These are phyloP conservation scores for Sugiyamaella grinbergsii DNA, from an alignment of 1,139 yeast species.

Conservation along the genomic window DNA sequence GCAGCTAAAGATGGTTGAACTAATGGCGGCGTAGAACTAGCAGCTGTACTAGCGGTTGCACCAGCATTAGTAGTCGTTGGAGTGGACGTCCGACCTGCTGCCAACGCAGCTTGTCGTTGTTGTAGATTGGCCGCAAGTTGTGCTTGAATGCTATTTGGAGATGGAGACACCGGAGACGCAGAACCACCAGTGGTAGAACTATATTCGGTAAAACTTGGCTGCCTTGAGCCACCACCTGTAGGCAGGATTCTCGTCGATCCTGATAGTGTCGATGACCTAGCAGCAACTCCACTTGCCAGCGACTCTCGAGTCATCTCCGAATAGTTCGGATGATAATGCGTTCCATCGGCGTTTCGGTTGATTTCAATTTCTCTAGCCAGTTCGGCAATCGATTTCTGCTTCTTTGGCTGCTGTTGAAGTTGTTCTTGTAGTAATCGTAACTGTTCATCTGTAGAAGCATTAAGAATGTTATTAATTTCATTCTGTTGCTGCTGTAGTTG, in stretches of 20 bases:
- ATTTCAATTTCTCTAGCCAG: constrained; percentile 57
- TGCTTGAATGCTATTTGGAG: constrained; percentile 32
- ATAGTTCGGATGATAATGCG: constrained; percentile 30
- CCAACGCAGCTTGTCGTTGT: constrained; percentile 20
- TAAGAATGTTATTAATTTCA: constrained; percentile 11
- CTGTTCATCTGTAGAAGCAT: constrained; percentile 14
- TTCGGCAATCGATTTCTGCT: constrained; percentile 55
- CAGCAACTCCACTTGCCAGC: constrained; percentile 11
- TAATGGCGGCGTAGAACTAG: constrained; percentile 19
- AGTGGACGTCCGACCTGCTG: constrained; percentile 17
- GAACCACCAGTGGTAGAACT: constrained; percentile 6
- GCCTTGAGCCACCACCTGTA: constrained; percentile 4
- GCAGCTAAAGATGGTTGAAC: constrained; percentile 33
- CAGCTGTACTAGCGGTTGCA: no score
- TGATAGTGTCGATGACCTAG: constrained; percentile 9
- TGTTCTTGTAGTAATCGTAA: constrained; percentile 19
- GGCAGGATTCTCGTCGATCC: constrained; percentile 18
- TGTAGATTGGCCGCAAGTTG: constrained; percentile 31
- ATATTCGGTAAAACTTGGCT: constrained; percentile 10
- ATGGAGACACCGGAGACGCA: constrained; percentile 23
- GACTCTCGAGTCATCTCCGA: constrained; percentile 30
- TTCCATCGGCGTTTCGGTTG: constrained; percentile 29
- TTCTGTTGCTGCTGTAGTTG: constrained; percentile 14
- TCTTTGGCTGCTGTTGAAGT: constrained; percentile 14
- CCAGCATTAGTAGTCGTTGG: no score